Percentiles rank a stretch among this genome's conserved stretches.
These are phyloP conservation scores for Trametes cingulata DNA, from an alignment of 768 basidiomycete species.

Conservation along the genomic window DNA sequence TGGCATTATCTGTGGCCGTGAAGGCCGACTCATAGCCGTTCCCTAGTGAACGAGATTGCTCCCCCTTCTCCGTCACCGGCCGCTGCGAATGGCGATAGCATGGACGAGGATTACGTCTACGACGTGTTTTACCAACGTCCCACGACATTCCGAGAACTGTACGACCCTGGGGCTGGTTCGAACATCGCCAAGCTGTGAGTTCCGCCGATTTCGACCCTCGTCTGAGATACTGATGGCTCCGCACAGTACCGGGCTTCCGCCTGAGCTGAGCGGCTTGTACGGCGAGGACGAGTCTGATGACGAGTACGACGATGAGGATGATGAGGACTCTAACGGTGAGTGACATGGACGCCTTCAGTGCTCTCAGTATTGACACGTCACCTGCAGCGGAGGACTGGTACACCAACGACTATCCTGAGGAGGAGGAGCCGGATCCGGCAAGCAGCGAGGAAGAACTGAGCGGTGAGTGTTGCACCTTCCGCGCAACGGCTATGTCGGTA, in stretches of 20 bases:
- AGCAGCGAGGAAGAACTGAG: conserved; percentile 21
- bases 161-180: conserved; percentile 45
- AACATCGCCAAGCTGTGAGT: conserved; percentile 67
- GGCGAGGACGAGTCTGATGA: conserved; percentile 52
- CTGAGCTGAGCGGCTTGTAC: conserved; percentile 51
- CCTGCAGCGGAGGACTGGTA: conserved; percentile 75
- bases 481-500: too few relatives aligned
- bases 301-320: conserved; percentile 72
- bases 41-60: conserved; percentile 35
- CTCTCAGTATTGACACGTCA: not conserved
- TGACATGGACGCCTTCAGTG: conserved; percentile 6
- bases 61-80: conserved; percentile 10
- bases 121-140: conserved; percentile 81
- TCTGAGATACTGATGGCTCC: not conserved
- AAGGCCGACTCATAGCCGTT: not conserved
- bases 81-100: conserved; percentile 1
- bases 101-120: conserved; percentile 74
- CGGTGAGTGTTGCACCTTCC: conserved; percentile 8
- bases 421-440: conserved; percentile 28
- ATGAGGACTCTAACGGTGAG: conserved; percentile 83
- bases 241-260: conserved; percentile 64
- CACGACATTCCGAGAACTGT: conserved; percentile 59
- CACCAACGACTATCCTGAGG: conserved; percentile 84
- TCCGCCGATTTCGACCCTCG: not conserved
- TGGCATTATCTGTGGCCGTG: not conserved